Conservation (phyloP, 2,329 filamentous ascomycete species). For the Fusarium burgessii region DNA sequence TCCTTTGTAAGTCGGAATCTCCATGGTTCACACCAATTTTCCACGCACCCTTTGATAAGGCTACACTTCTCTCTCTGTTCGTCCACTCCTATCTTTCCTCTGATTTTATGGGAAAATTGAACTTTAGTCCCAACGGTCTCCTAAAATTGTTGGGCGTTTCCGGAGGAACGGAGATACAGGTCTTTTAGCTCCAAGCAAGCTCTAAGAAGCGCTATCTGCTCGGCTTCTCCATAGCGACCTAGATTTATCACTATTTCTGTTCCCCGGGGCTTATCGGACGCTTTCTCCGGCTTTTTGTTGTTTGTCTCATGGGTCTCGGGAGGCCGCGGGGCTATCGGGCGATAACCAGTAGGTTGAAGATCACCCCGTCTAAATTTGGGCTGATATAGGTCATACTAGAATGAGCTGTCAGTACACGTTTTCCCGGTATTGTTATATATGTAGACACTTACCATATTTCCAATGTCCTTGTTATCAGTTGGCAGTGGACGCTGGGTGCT, state of each 20-base stretch:
- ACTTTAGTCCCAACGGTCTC: neutral
- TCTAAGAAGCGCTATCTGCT: neutral
- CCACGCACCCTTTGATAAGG: fast-evolving
- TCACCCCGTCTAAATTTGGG: conserved; percentile 23
- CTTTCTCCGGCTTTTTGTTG: fast-evolving
- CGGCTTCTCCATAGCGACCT: fast-evolving
- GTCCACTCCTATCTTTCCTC: fast-evolving
- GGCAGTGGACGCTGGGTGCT: too few species aligned
- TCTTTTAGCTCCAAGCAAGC: neutral
- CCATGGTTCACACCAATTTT: neutral
- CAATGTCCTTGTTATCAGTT: neutral
- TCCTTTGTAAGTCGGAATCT: neutral
- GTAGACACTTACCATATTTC: neutral
- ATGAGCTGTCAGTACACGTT: conserved; percentile 7
- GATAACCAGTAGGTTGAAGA: neutral
- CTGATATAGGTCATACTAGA: conserved; percentile 5
- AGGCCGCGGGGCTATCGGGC: neutral
- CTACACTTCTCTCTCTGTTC: fast-evolving
- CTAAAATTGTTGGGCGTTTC: neutral
- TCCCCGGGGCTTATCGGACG: fast-evolving
- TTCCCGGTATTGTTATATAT: neutral
- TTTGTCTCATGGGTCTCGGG: fast-evolving
- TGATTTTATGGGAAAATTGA: fast-evolving
- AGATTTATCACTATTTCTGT: neutral
- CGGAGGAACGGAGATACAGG: neutral